A percentile compares a stretch with the other conserved stretches of the same genome.
Conservation (phyloP, 2,329 filamentous ascomycete genomes). For the Aspergillus ibericus region DNA sequence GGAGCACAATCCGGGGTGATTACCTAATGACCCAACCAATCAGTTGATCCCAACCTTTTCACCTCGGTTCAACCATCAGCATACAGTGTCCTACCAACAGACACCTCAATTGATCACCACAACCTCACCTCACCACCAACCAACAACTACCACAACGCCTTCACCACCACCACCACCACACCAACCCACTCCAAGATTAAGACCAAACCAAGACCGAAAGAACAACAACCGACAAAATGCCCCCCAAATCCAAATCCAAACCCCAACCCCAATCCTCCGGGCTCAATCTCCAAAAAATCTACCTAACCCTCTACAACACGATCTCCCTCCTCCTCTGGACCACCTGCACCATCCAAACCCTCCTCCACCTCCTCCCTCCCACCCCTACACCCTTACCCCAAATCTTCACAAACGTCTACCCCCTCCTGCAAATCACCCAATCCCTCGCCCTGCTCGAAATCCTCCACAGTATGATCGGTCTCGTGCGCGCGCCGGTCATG, state of each 20-base stretch:
- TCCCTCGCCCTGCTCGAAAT: conserved; percentile 81
- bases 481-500: conserved; percentile 80
- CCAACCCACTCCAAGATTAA: no score
- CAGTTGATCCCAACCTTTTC: background rate
- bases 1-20: background rate
- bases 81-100: background rate
- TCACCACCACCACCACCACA: no score
- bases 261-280: conserved; percentile 32
- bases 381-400: no score
- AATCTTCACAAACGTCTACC: conserved; percentile 50
- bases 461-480: conserved; percentile 71
- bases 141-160: no score
- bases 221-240: no score
- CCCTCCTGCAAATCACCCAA: conserved; percentile 65
- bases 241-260: background rate
- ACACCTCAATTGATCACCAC: background rate
- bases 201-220: no score
- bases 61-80: background rate
- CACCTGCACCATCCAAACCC: conserved; percentile 69
- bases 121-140: background rate
- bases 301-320: conserved; percentile 85
- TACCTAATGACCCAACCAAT: conserved; percentile 4
- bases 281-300: conserved; percentile 55
- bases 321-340: conserved; percentile 76
- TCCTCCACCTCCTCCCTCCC: no score